Evolutionary conservation across 352 stramenopile species (phyloP).

Genomic region (Globisporangium emineosum): DNA sequence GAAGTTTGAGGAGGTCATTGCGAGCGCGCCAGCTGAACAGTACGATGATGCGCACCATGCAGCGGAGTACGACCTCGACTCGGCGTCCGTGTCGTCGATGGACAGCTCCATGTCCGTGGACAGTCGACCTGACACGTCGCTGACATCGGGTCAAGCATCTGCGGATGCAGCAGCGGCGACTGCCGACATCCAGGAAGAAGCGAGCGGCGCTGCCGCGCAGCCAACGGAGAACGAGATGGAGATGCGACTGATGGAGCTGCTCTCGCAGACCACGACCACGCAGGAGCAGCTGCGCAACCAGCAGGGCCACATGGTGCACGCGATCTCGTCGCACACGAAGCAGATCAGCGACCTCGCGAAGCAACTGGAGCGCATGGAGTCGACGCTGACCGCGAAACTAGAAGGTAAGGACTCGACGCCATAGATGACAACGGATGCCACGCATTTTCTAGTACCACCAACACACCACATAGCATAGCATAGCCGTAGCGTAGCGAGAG

Average conservation of each 20-base stretch:
- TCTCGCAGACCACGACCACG: constrained; percentile 78
- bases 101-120: constrained; percentile 21
- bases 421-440: neutral
- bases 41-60: neutral
- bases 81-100: constrained; percentile 18
- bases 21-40: constrained; percentile 23
- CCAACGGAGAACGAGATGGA: constrained; percentile 68
- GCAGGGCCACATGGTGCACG: constrained; percentile 77
- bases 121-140: constrained; percentile 9
- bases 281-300: constrained; percentile 80
- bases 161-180: neutral
- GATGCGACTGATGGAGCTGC: constrained; percentile 60
- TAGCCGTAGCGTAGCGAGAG: constrained; percentile 5
- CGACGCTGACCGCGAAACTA: constrained; percentile 57
- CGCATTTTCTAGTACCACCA: neutral
- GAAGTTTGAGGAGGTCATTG: constrained; percentile 70
- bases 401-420: constrained; percentile 16
- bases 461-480: neutral
- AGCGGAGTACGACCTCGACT: constrained; percentile 16
- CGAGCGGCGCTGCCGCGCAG: neutral
- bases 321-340: constrained; percentile 70
- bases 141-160: neutral
- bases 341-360: constrained; percentile 79
- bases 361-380: constrained; percentile 79
- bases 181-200: constrained; percentile 13